Evolutionary conservation across 2,329 filamentous ascomycete genomes (phyloP).

Genomic region (Trichoderma endophyticum): DNA sequence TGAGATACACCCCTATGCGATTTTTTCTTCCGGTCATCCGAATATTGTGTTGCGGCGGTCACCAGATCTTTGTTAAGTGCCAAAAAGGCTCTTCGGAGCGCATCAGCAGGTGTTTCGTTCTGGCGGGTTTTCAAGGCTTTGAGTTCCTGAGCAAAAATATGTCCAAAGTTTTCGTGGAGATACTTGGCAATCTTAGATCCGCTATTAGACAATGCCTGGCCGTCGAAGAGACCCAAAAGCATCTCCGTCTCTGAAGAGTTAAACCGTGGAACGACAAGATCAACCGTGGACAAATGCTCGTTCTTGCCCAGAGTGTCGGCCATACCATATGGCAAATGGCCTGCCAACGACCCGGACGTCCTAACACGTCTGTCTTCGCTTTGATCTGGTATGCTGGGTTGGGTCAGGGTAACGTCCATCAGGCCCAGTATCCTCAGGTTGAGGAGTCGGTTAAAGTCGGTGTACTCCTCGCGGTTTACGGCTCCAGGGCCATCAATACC

Average conservation of each 20-base stretch:
- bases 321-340: slow-evolving; percentile 93
- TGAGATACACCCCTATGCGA: slow-evolving; percentile 69
- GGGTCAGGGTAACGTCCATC: slow-evolving; percentile 97
- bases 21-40: slow-evolving; percentile 67
- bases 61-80: slow-evolving; percentile 92
- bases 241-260: slow-evolving; percentile 87
- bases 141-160: slow-evolving; percentile 78
- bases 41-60: slow-evolving; percentile 74
- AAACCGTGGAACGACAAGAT: slow-evolving; percentile 91
- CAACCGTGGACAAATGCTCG: slow-evolving; percentile 92
- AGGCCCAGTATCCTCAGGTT: slow-evolving; percentile 86
- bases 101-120: slow-evolving; percentile 76
- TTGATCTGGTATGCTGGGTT: slow-evolving; percentile 89
- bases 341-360: slow-evolving; percentile 92
- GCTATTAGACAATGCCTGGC: slow-evolving; percentile 80
- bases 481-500: slow-evolving; percentile 48
- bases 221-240: slow-evolving; percentile 92
- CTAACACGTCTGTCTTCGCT: slow-evolving; percentile 92
- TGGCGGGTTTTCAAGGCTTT: slow-evolving; percentile 65
- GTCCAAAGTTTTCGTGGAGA: slow-evolving; percentile 90
- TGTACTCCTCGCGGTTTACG: slow-evolving; percentile 64
- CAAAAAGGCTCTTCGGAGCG: slow-evolving; percentile 81
- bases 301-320: slow-evolving; percentile 90
- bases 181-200: slow-evolving; percentile 97
- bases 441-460: slow-evolving; percentile 81